These are phyloP conservation scores for Cladorrhinum sp. DNA, from an alignment of 2,329 filamentous ascomycete species.

Conservation along the genomic window DNA sequence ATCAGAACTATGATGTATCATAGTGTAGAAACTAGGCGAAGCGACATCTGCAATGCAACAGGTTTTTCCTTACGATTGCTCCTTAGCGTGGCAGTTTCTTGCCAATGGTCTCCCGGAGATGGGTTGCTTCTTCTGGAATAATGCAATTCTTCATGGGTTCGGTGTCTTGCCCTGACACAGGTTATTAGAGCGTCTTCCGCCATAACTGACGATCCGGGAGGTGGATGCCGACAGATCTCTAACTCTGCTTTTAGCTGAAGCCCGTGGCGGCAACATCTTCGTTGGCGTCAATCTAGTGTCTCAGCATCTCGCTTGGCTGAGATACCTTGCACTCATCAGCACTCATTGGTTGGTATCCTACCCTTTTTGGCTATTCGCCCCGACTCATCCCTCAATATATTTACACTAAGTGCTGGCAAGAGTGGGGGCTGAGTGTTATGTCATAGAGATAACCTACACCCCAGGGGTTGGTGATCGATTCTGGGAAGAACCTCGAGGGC, in stretches of 20 bases:
- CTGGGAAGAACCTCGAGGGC: too few species aligned
- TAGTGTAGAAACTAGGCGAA: constrained; percentile 1
- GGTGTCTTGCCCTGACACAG: not conserved
- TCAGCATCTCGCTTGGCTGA: not conserved
- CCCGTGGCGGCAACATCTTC: not conserved
- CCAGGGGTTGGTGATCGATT: too few species aligned
- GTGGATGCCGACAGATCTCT: not conserved
- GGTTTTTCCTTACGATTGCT: not conserved
- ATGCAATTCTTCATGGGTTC: not conserved
- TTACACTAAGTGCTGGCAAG: not conserved
- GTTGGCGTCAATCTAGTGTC: not conserved
- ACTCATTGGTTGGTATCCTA: not conserved
- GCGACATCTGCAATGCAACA: constrained; percentile 5
- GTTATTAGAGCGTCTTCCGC: not conserved
- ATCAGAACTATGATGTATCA: not conserved
- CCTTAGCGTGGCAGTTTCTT: not conserved
- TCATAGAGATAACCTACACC: not conserved
- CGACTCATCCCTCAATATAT: not conserved
- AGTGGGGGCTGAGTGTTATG: not conserved
- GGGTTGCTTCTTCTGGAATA: not conserved
- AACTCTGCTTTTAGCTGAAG: not conserved
- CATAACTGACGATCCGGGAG: not conserved
- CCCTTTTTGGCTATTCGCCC: not conserved
- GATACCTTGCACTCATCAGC: not conserved
- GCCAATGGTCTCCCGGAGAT: not conserved